These are phyloP conservation scores for Solanum pimpinellifolium DNA, from an alignment of 257 asterid genomes.

Conservation along the genomic window DNA sequence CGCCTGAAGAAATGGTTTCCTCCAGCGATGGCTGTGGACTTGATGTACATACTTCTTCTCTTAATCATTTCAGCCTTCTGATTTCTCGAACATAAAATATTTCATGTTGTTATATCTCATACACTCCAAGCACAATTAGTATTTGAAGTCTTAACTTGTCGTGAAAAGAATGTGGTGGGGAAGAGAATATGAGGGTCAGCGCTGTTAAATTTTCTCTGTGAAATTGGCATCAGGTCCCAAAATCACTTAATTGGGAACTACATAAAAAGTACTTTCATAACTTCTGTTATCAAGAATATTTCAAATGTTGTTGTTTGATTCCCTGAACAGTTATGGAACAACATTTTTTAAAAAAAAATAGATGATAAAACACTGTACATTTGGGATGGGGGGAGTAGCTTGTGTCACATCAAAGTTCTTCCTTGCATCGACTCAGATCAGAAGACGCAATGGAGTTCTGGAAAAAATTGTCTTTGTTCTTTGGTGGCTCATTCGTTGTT, in stretches of 20 bases:
- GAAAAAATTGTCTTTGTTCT: background rate
- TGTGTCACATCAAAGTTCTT: background rate
- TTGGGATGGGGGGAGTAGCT: background rate
- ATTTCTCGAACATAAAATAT: background rate
- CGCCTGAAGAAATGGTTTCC: constrained; percentile 80
- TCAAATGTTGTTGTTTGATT: background rate
- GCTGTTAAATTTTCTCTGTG: background rate
- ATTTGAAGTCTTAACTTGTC: background rate
- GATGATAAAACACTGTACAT: background rate
- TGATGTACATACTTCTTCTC: constrained; percentile 46
- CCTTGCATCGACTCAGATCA: background rate
- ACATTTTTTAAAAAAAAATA: background rate
- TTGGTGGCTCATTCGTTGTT: background rate
- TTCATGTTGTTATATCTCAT: background rate
- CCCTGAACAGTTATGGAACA: background rate
- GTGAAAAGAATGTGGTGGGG: background rate
- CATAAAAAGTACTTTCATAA: background rate
- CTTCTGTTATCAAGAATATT: background rate
- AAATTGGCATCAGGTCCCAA: background rate
- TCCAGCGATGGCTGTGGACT: constrained; percentile 82
- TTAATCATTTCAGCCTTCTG: background rate
- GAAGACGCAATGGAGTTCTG: background rate
- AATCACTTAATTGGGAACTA: background rate
- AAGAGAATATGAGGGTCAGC: background rate
- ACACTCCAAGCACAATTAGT: background rate